Base-by-base conservation (phyloP, 2,329 filamentous ascomycete genomes). In the Colletotrichum liriopes region DNA sequence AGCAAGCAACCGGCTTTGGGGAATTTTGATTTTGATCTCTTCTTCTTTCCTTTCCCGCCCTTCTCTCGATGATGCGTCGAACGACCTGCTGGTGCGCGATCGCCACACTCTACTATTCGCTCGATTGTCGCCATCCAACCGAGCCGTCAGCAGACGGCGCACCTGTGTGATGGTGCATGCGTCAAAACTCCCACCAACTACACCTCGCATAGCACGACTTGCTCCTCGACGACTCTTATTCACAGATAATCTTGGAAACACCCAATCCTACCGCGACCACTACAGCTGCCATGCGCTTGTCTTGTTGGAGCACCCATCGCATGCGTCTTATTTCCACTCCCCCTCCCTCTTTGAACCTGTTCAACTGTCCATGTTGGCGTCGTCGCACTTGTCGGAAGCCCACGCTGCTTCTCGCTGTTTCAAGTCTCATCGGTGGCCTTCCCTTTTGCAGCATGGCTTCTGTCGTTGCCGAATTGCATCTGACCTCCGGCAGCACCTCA, bases 401-500 rank as follows among this genome's bases (percentile, higher is more conserved):
- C 58, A 47, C 52, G 32, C 41, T 32, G 65, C 39, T 67, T 59
- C 52, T 43, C 41, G 45, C 41, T 20, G 65, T 72, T 72, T 72
- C 65, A 64, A 63, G 52, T 55, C 52, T 52, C 51, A 45, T 23
- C 39, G 26, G 51, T 39, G 58, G 37, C 45, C 43, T 37, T 58
- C 26, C 37, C 26, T 45, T n/a, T 32, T 32, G 54, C 37, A 26
- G 52, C 26, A 54, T 51, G 18, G 54, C 65, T 64, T 72, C 65
- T 68, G 69, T 43, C 8, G 26, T 35, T 52, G 41, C 56, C 52
- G 37, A 69, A 69, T 47, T 61, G 37, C 59, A 60, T 64, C 65
- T 69, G 65, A 68, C 43, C 65, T 56, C 29, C 52, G 35, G 69
- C 69, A 45, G n/a, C 59, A 71, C 41, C 58, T 26, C 55, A 45